phyloP scores from a whole-genome alignment of 2,329 filamentous ascomycete genomes.

The Trichophyton benhamiae region DNA sequence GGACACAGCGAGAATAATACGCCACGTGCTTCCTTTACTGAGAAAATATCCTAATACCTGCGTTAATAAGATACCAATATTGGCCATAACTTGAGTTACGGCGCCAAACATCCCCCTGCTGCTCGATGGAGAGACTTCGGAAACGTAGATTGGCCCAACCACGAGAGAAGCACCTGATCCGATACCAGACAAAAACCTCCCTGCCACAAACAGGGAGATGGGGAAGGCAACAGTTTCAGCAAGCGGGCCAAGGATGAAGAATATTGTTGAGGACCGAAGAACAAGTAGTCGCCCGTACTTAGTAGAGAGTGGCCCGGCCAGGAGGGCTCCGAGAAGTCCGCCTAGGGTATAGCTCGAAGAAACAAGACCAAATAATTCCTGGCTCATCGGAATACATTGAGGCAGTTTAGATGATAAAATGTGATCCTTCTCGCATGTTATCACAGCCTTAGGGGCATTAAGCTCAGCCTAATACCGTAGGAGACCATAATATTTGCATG shows the following conservation, averaged over 20 bases:
- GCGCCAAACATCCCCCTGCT: constrained; percentile 66
- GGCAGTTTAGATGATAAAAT: constrained; percentile 34
- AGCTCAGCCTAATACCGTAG: constrained; percentile 60
- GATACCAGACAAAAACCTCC: constrained; percentile 67
- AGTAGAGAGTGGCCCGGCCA: constrained; percentile 66
- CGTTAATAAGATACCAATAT: constrained; percentile 72
- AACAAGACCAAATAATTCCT: constrained; percentile 69
- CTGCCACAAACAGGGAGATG: constrained; percentile 56
- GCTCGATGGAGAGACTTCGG: constrained; percentile 67
- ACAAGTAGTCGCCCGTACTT: constrained; percentile 60
- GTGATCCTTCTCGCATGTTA: constrained; percentile 63
- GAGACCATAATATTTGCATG: background rate
- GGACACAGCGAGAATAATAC: constrained; percentile 66
- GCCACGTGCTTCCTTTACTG: constrained; percentile 67
- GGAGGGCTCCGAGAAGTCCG: constrained; percentile 70
- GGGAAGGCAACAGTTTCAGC: constrained; percentile 60
- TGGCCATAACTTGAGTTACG: constrained; percentile 86
- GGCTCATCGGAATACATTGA: constrained; percentile 79
- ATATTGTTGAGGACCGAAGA: constrained; percentile 64
- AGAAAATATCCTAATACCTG: constrained; percentile 81
- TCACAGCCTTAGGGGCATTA: constrained; percentile 86
- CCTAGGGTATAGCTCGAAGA: constrained; percentile 87
- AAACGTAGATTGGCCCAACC: constrained; percentile 87
- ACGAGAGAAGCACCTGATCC: constrained; percentile 84
- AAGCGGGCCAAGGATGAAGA: constrained; percentile 64